phyloP scores from a whole-genome alignment of 139 green algal species.

The Chlorella ohadii region DNA sequence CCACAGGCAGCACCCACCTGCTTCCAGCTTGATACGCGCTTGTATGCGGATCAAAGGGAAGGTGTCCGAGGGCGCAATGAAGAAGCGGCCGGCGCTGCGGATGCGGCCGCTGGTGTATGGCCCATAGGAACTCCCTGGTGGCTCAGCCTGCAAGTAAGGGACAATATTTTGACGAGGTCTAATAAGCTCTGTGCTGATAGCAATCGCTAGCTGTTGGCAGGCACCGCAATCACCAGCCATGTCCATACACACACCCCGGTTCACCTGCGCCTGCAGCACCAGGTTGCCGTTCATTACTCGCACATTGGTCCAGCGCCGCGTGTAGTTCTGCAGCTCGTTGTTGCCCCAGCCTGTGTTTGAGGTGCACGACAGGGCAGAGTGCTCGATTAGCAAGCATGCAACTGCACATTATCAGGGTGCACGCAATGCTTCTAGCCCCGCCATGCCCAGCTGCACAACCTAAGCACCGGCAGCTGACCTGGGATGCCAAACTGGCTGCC shows the following conservation, averaged over 20 bases:
- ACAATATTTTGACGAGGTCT: too few species aligned
- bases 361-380: not conserved
- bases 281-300: not conserved
- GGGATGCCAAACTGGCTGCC: not conserved
- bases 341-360: not conserved
- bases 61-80: not conserved
- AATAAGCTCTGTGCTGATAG: too few species aligned
- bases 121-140: not conserved
- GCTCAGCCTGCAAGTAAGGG: not conserved
- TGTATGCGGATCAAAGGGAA: not conserved
- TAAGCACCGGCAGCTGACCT: not conserved
- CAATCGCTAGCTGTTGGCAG: too few species aligned
- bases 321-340: conserved; percentile 14
- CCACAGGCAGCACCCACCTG: not conserved
- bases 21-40: not conserved
- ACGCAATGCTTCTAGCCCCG: too few species aligned
- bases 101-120: not conserved
- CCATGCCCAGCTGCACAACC: too few species aligned
- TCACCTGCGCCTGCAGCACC: not conserved
- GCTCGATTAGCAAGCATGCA: too few species aligned
- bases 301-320: not conserved
- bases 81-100: not conserved
- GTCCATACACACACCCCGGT: too few species aligned
- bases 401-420: too few species aligned
- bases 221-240: too few species aligned